Conservation (phyloP, 306 rosid genomes). For the Cucumis cinereus region DNA sequence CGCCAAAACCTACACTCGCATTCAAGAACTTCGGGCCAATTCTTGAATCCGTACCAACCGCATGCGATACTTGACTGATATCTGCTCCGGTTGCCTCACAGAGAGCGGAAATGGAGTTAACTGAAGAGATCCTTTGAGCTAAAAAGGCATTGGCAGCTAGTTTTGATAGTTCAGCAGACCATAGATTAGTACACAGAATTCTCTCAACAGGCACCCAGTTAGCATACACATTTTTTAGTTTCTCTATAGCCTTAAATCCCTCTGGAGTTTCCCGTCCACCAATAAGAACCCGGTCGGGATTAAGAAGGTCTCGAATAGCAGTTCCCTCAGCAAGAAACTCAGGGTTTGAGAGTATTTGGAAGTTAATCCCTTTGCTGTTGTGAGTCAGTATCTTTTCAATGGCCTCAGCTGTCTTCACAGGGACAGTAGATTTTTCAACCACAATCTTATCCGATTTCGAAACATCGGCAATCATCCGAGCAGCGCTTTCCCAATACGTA, state of each 20-base stretch:
- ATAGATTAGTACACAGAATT: slow-evolving; percentile 73
- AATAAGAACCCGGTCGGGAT: slow-evolving; percentile 72
- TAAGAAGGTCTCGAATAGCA: slow-evolving; percentile 51
- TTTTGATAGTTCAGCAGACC: slow-evolving; percentile 96
- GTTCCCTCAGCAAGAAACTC: slow-evolving; percentile 96
- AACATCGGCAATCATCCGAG: slow-evolving; percentile 89
- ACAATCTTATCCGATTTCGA: slow-evolving; percentile 78
- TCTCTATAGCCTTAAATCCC: slow-evolving; percentile 63
- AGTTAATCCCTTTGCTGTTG: slow-evolving; percentile 79
- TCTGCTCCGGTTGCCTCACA: slow-evolving; percentile 96
- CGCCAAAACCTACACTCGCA: slow-evolving; percentile 92
- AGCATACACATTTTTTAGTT: slow-evolving; percentile 64
- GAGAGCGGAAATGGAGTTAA: slow-evolving; percentile 83
- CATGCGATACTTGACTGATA: slow-evolving; percentile 63
- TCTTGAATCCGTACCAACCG: slow-evolving; percentile 78
- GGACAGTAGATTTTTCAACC: slow-evolving; percentile 87
- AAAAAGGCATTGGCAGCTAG: slow-evolving; percentile 91
- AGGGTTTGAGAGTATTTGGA: slow-evolving; percentile 80
- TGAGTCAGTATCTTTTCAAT: slow-evolving; percentile 81
- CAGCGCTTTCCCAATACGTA: slow-evolving; percentile 94
- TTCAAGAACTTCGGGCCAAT: slow-evolving; percentile 78
- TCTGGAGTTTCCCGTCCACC: slow-evolving; percentile 86
- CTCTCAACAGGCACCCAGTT: slow-evolving; percentile 66
- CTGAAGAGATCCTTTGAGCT: slow-evolving; percentile 93
- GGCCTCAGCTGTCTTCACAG: slow-evolving; percentile 92